Conservation (phyloP, 345 rosid genomes). For the Moricandia arvensis region DNA sequence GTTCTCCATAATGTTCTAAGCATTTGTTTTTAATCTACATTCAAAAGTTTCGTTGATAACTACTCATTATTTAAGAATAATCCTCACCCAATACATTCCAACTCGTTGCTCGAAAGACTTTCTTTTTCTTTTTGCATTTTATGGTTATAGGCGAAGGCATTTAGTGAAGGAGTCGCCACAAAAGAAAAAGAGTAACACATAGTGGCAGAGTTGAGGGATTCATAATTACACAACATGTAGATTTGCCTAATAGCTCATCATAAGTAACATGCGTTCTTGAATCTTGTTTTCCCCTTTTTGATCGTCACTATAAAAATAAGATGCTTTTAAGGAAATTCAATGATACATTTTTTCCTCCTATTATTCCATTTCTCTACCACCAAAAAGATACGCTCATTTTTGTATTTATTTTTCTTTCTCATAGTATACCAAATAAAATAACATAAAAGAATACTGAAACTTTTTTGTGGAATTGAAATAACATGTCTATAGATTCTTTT, state of each 20-base stretch:
- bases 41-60: background rate
- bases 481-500: background rate
- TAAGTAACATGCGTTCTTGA: constrained; percentile 7
- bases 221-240: background rate
- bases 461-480: background rate
- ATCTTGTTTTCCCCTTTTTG: background rate
- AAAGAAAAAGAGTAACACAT: background rate
- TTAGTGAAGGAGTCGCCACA: background rate
- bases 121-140: background rate
- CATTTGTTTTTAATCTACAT: too few species aligned
- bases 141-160: background rate
- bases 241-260: background rate
- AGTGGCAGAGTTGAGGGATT: background rate
- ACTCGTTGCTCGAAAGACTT: background rate
- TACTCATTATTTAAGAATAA: background rate
- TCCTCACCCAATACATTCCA: background rate
- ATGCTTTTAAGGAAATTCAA: constrained; percentile 14
- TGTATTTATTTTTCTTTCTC: background rate
- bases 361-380: constrained; percentile 12
- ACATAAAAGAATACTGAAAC: background rate
- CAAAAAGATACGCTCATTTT: constrained; percentile 18
- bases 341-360: background rate
- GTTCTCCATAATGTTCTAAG: too few species aligned
- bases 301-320: background rate
- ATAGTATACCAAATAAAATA: background rate